These are phyloP conservation scores for Saccharomyces uvarum DNA, from an alignment of 1,139 yeast species.

Conservation along the genomic window DNA sequence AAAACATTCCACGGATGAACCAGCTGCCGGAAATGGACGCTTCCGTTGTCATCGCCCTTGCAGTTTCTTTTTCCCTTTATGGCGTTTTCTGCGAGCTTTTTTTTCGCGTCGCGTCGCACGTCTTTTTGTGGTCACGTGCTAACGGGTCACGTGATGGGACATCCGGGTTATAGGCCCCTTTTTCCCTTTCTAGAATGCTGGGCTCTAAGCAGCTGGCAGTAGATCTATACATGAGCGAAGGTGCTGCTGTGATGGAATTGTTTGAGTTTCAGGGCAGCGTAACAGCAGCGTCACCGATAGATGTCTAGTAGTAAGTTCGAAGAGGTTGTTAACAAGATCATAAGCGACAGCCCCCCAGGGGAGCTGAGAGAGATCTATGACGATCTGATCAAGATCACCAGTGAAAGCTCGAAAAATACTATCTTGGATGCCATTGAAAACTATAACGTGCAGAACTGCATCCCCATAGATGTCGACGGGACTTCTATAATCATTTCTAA, in stretches of 20 bases:
- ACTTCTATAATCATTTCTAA: slow-evolving; percentile 37
- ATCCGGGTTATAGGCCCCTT: neutral
- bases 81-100: neutral
- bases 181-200: neutral
- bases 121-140: neutral
- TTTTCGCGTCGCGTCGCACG: neutral
- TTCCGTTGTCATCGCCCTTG: neutral
- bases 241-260: neutral
- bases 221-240: neutral
- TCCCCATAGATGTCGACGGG: slow-evolving; percentile 36
- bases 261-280: neutral
- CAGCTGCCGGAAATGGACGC: neutral
- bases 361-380: slow-evolving; percentile 32
- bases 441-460: slow-evolving; percentile 39
- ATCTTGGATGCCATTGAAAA: slow-evolving; percentile 35
- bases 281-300: neutral
- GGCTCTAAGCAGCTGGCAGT: neutral
- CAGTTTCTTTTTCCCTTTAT: neutral
- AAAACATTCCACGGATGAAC: neutral
- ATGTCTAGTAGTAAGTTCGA: slow-evolving; percentile 20
- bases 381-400: slow-evolving; percentile 30
- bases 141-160: neutral
- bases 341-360: slow-evolving; percentile 33
- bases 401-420: slow-evolving; percentile 29
- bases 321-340: slow-evolving; percentile 21